These are phyloP conservation scores for Coniella vitis DNA, from an alignment of 2,329 filamentous ascomycete species.

Conservation along the genomic window DNA sequence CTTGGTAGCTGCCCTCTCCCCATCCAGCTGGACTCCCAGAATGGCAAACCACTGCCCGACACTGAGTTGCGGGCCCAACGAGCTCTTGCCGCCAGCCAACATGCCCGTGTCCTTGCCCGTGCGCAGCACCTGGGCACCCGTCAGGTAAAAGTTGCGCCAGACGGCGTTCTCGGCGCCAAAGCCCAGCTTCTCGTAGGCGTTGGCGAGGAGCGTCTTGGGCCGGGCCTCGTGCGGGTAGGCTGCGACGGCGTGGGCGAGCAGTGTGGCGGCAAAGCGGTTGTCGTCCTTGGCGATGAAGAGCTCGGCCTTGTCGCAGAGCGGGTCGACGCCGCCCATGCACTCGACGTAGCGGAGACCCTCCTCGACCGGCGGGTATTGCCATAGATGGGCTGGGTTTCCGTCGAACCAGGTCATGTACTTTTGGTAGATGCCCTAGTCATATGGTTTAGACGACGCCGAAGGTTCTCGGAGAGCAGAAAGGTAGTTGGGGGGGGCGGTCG, in stretches of 20 bases:
- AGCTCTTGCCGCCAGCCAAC: background rate
- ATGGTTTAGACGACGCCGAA: background rate
- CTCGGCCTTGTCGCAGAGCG: constrained; percentile 25
- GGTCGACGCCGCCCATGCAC: constrained; percentile 29
- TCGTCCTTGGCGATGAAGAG: constrained; percentile 25
- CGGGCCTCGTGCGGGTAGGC: constrained; percentile 20
- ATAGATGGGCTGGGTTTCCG: constrained; percentile 26
- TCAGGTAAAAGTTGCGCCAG: constrained; percentile 34
- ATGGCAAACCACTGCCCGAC: constrained; percentile 2
- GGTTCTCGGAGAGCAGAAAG: background rate
- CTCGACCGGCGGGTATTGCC: constrained; percentile 28
- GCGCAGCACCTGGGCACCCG: constrained; percentile 24
- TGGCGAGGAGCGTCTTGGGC: constrained; percentile 22
- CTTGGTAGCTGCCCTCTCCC: background rate
- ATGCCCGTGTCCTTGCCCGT: background rate
- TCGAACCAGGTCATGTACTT: constrained; percentile 23
- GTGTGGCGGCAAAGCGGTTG: constrained; percentile 31
- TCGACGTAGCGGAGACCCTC: constrained; percentile 29
- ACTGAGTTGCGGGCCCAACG: background rate
- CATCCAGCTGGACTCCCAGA: constrained; percentile 4
- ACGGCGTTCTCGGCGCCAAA: constrained; percentile 32
- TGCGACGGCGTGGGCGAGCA: constrained; percentile 30
- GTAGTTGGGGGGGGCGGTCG: no score
- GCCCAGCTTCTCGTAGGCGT: constrained; percentile 28
- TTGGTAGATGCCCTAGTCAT: constrained; percentile 25